Evolutionary conservation across 2,329 filamentous ascomycete species (phyloP), one percentile per base, ranked within the genome.

Genomic region (Rhinocladiella similis): DNA sequence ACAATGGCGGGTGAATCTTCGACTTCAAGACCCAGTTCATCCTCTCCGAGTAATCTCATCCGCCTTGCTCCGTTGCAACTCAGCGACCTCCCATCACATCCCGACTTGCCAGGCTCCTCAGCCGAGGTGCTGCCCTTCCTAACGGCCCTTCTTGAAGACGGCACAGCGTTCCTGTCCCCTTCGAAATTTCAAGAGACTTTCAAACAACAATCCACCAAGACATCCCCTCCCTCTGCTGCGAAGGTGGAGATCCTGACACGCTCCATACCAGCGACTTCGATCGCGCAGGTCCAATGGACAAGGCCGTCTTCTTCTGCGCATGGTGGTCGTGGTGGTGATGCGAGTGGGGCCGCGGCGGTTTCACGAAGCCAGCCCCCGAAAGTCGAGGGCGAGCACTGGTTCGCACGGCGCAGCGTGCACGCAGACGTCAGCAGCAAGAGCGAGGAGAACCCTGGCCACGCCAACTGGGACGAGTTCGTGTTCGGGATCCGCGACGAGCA

Each of bases 401-500:
- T 71, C 25, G 74, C 71, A 48, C 70, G 74, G n/a, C 68, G 67
- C 42, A 75, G 72, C 38, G 60, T 72, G 20, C 74, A 76, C 54
- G 55, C 63, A 35, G 58, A 60, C 41, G 41, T 60, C 3, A 60
- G 61, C 6, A 56, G 52, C 48, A 63, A 62, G 46, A 45, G 41
- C 39, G 22, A 38, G 18, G 59, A 72, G 22, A 56, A 60, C 2
- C 53, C 66, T 0, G 73, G 74, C 1, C 71, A 70, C 6, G 74
- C 73, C 4, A 68, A 67, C 5, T 75, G 69, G 65, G 50, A 62
- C 2, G 74, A 77, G 56, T 76, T 76, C 47, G 64, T 70, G 52
- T 60, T 59, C 13, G 71, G 73, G 0, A 53, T 76, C 42, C 67
- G 70, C 27, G 65, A 70, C 9, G 60, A 73, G 16, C 74, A 76